Base-by-base conservation (phyloP, 805 yeast genomes). In the Candida sphagnicola region DNA sequence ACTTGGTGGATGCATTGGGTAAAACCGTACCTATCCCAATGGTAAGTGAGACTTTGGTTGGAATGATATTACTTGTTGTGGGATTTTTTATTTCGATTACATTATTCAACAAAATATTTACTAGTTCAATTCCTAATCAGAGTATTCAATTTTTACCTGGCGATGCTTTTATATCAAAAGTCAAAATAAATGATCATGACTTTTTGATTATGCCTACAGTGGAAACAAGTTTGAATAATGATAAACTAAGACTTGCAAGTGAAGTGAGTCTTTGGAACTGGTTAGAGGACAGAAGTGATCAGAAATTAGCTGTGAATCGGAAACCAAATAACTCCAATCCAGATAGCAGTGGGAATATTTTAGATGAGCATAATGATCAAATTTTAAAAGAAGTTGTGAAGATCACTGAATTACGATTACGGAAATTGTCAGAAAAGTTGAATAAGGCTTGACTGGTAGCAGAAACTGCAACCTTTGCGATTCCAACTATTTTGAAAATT, bases 191-290 rank as follows among this genome's bases (percentile, higher is more conserved):
- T 42, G 64, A 68, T 11, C 47, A 52, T 4, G 61, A 63, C 34
- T 71, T 59, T 46, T 51, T 62, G 39, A 56, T 67, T 29, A 59
- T 70, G 17, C 75, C 75, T n/a, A 58, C 67, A 18, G 48, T 66
- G 19, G 64, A 62, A 13, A 53, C 70, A 8, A 54, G 58, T 21
- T 56, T 65, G 28, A 40, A 50, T 31, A 37, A 49, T 33, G 40
- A 45, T 28, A 37, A 62, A 43, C 41, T 61, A 44, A 49, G 59
- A 14, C 49, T 64, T 42, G 65, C 68, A 39, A 75, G 78, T 42
- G 89, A 85, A 57, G 66, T 72, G 13, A 71, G 72, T 17, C 53
- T 85, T 31, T 85, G 93, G 93, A 72, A 77, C 33, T 85, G 95
- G 95, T 68, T 85, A 38, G 61, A 63, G 21, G 56, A 56, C 3